Evolutionary conservation across 192 early-diverging fungal genomes (phyloP), one percentile per base, ranked within the genome.

Genomic region (Physocladia obscura): DNA sequence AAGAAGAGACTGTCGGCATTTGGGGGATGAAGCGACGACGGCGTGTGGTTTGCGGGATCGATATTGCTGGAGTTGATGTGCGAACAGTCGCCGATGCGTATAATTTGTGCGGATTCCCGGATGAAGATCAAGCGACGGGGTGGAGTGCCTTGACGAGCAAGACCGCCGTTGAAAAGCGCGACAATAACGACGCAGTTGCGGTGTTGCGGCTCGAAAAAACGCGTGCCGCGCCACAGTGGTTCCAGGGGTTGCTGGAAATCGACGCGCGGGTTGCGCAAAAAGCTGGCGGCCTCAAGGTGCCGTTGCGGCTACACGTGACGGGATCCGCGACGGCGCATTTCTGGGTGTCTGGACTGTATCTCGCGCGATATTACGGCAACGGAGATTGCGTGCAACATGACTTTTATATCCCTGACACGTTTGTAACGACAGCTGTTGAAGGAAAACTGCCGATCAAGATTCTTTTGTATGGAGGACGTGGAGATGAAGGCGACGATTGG

Each of bases 51-150:
- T 71, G 86, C 29, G 70, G 50, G 49, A 90, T 92, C 88, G 70
- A 85, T 55, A 84, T 92, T 26, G 79, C 86, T 29, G 92, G 93
- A 39, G 87, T 95, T 1, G 90, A 92, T 80, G 87, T 91, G 15
- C 70, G 82, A 34, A 70, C 71, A n/a, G 49, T 90, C 26, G 47
- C 76, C 15, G 76, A 87, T 49, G 74, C 84, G 1, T 92, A 82
- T 77, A 82, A 74, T n/a, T 79, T 84, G 0, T 85, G 85, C 11
- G 93, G 93, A 0, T 82, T 93, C 65, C 91, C 91, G 0, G 90
- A 91, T 69, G 89, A 92, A 57, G 71, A 75, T 39, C 3, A 67
- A 49, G 71, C 75, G 60, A 70, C 29, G 49, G 70, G 17, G 39
- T 83, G 8, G 40, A 67, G 22, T 60, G 61, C 2, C 27, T 65